A percentile compares a stretch with the other conserved stretches of the same genome.
phyloP scores from a whole-genome alignment of 805 yeast genomes.

The Teunomyces pallodes region DNA sequence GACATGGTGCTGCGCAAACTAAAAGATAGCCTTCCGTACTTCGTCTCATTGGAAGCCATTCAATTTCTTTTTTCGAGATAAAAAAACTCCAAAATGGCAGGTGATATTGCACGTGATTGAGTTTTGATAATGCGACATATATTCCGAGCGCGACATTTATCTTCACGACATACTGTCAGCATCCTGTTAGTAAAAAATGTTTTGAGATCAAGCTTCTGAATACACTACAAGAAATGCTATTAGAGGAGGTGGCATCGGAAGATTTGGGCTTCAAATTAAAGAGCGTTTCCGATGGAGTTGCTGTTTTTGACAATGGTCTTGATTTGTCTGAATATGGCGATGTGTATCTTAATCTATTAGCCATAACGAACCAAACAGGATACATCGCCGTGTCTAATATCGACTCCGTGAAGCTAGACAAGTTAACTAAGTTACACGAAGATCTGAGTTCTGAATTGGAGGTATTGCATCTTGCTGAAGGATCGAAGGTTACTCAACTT shows the following conservation, averaged over 20 bases:
- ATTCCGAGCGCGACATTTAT: too few species aligned
- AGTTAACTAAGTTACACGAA: conserved; percentile 26
- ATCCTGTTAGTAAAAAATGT: neutral
- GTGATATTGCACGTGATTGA: too few species aligned
- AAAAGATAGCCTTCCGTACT: too few species aligned
- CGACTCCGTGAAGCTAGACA: conserved; percentile 31
- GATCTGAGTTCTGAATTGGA: conserved; percentile 19
- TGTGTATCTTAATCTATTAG: conserved; percentile 29
- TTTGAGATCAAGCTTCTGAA: neutral
- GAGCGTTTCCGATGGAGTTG: conserved; percentile 27
- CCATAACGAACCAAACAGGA: conserved; percentile 29
- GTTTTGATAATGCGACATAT: too few species aligned
- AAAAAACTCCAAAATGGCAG: too few species aligned
- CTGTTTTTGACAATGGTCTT: conserved; percentile 26
- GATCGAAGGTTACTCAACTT: conserved; percentile 21
- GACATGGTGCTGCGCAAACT: too few species aligned
- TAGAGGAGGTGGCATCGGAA: conserved; percentile 29
- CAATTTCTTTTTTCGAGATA: too few species aligned
- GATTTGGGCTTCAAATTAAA: conserved; percentile 47
- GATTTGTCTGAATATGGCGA: conserved; percentile 16
- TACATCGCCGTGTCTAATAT: conserved; percentile 41
- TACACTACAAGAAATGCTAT: neutral
- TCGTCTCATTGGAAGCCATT: too few species aligned
- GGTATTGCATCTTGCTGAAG: conserved; percentile 10
- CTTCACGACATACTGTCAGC: neutral